These are phyloP conservation scores for Backusella liffmaniae DNA, from an alignment of 192 early-diverging fungal genomes.

Conservation along the genomic window DNA sequence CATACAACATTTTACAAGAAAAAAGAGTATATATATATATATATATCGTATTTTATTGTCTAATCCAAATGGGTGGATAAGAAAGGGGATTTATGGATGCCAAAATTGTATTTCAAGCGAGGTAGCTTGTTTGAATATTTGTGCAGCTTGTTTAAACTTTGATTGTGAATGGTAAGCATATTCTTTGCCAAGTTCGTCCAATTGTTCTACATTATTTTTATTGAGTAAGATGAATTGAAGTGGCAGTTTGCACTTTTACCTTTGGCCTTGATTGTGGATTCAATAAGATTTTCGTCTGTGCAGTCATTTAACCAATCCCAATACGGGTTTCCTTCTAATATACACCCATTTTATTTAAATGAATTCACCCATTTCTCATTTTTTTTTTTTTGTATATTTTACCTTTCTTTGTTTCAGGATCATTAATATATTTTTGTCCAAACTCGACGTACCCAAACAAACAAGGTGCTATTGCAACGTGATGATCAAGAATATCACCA, in stretches of 20 bases:
- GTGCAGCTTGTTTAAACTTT: slow-evolving; percentile 59
- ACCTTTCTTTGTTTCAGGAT: slow-evolving; percentile 62
- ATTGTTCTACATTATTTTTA: slow-evolving; percentile 34
- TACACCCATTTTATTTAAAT: not conserved
- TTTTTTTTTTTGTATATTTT: not conserved
- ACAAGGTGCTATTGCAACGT: slow-evolving; percentile 80
- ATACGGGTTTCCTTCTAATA: slow-evolving; percentile 71
- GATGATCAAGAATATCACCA: slow-evolving; percentile 75
- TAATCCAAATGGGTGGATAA: not conserved
- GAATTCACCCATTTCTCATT: not conserved
- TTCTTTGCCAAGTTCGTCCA: slow-evolving; percentile 51
- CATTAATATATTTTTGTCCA: slow-evolving; percentile 56
- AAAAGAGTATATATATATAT: not conserved
- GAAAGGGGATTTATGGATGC: slow-evolving; percentile 19
- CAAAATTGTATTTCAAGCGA: slow-evolving; percentile 78
- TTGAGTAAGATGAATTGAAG: not conserved
- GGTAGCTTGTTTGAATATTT: slow-evolving; percentile 70
- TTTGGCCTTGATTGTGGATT: slow-evolving; percentile 55
- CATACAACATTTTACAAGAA: not conserved
- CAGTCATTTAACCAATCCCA: slow-evolving; percentile 81
- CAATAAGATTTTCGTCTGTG: slow-evolving; percentile 61
- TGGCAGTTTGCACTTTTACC: slow-evolving; percentile 32
- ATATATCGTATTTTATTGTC: not conserved
- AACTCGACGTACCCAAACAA: slow-evolving; percentile 83
- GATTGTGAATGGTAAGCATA: slow-evolving; percentile 45